Conservation (phyloP, 2,329 filamentous ascomycete genomes). For the Xylariaceae sp. region DNA sequence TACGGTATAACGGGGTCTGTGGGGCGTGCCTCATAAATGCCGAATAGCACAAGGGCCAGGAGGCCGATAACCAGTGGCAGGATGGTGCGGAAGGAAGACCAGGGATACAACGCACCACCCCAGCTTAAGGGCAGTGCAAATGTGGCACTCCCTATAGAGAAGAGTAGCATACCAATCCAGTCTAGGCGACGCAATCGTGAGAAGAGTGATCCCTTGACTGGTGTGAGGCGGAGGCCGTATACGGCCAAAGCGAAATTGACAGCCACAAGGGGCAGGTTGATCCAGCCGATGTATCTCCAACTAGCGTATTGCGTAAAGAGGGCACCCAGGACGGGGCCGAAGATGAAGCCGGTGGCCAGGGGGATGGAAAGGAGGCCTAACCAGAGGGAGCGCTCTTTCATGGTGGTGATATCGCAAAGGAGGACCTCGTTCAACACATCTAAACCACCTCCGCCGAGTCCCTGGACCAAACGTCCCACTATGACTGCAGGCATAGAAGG, state of each 20-base stretch:
- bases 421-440: conserved; percentile 42
- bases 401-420: conserved; percentile 43
- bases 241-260: conserved; percentile 23
- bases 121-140: conserved; percentile 43
- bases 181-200: conserved; percentile 38
- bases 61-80: conserved; percentile 42
- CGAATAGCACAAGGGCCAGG: conserved; percentile 37
- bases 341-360: conserved; percentile 37
- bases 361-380: conserved; percentile 37
- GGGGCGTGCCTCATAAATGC: conserved; percentile 39
- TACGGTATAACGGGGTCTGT: conserved; percentile 41
- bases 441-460: conserved; percentile 41
- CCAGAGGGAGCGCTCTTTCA: conserved; percentile 40
- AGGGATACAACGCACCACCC: conserved; percentile 43
- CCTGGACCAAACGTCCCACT: conserved; percentile 37
- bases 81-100: conserved; percentile 43
- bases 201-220: conserved; percentile 24
- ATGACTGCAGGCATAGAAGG: conserved; percentile 35
- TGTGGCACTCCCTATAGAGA: conserved; percentile 32
- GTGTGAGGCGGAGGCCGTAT: conserved; percentile 31
- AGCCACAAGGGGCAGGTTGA: conserved; percentile 39
- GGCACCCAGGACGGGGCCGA: conserved; percentile 41
- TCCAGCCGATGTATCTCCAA: conserved; percentile 43
- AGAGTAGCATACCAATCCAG: conserved; percentile 40
- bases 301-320: conserved; percentile 34